Evolutionary conservation across 176 grass and related monocot species (phyloP), one percentile per base, ranked within the genome.

Genomic region (Canna indica): DNA sequence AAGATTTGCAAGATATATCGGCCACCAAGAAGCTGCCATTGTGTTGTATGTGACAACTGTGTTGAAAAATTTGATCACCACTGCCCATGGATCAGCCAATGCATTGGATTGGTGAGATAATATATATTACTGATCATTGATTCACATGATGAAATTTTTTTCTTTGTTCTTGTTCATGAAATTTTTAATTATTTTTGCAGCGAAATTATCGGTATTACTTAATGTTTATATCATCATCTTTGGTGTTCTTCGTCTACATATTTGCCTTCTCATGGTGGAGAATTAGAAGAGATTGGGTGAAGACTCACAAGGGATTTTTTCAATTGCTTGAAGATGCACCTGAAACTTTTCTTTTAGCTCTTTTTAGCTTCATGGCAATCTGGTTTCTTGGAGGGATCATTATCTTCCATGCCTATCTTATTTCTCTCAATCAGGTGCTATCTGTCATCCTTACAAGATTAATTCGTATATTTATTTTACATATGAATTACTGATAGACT

Each of bases 21-120:
- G 3, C 78, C 81, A 2, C 83, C 83, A 8, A 85, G 86, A 46
- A 89, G 90, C 58, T 69, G 67, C 52, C 86, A 95, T 71, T 89
- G 90, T 33, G 41, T 41, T 25, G 70, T 90, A 17, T 84, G 90
- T 58, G 86, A 90, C 81, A 95, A 87, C 58, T 90, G 81, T 33
- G 70, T 90, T 9, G 69, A 90, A 34, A 87, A 78, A 67, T 95
- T 95, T 15, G 84, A 90, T 50, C 90, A 90, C 56, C 90, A 95
- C 50, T 85, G 84, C 74, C 73, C 81, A 32, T 86, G 81, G 86
- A 86, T 82, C 27, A 77, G 74, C 71, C 81, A 89, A 47, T 90
- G 86, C 29, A 76, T 95, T 50, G 86, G 90, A 69, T 71, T 86
- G 78, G 90, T 95, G 86, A 0, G 71, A 50, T 36, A 35, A 4